These are phyloP conservation scores for Kuraishia hungarica DNA, from an alignment of 805 yeast genomes.

Conservation along the genomic window DNA sequence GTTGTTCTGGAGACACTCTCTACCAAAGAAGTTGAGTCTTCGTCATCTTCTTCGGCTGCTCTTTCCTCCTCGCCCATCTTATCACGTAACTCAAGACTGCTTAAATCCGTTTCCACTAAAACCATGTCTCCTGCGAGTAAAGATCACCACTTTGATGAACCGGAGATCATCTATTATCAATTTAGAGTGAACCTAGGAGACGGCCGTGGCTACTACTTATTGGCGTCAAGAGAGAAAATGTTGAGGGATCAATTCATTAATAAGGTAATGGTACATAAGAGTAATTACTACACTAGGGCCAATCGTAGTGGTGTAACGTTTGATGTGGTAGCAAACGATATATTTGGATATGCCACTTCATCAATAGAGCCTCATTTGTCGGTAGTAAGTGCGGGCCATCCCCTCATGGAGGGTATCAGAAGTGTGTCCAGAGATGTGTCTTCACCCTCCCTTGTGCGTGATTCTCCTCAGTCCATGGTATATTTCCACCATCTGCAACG, in stretches of 20 bases:
- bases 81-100: not conserved
- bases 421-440: constrained; percentile 3
- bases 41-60: constrained; percentile 4
- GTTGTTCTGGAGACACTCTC: constrained; percentile 30
- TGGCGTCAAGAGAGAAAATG: not conserved
- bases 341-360: not conserved
- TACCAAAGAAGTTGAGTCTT: not conserved
- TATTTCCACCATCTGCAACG: constrained; percentile 37
- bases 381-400: not conserved
- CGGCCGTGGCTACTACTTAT: not conserved
- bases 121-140: not conserved
- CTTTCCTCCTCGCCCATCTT: not conserved
- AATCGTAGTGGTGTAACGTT: not conserved
- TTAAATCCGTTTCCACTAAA: not conserved
- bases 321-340: not conserved
- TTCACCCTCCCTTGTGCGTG: constrained; percentile 11
- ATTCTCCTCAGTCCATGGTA: constrained; percentile 33
- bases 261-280: not conserved
- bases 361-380: not conserved
- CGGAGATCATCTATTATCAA: not conserved
- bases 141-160: not conserved
- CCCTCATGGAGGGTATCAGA: not conserved
- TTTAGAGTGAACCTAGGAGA: not conserved
- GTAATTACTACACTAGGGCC: not conserved
- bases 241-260: not conserved